Conservation (phyloP, 1,284 basidiomycete genomes). For the Sporisorium iseilematis-ciliati region DNA sequence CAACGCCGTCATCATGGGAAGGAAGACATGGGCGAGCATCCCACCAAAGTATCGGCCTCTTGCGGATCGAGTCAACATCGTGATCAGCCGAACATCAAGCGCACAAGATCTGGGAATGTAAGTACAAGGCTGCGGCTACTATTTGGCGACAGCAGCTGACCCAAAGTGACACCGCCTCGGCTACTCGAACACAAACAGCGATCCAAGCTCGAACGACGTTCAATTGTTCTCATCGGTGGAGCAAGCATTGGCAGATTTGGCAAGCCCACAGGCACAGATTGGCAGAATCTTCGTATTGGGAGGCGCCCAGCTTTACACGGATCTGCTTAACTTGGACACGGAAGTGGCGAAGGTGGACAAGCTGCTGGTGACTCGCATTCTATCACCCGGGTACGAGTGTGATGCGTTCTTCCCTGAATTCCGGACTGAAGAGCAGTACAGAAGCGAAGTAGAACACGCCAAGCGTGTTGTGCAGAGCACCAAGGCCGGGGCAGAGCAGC, state of each 20-base stretch:
- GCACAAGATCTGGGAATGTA: conserved; percentile 77
- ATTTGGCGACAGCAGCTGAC: conserved; percentile 26
- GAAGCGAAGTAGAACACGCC: conserved; percentile 24
- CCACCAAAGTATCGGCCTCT: conserved; percentile 89
- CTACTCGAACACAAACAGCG: conserved; percentile 4
- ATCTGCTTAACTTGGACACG: conserved; percentile 67
- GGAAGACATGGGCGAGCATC: conserved; percentile 98
- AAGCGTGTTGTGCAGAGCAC: neutral
- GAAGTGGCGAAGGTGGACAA: conserved; percentile 36
- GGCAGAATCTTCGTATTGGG: conserved; percentile 83
- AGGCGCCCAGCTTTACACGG: conserved; percentile 85
- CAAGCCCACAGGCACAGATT: conserved; percentile 12
- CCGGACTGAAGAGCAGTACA: conserved; percentile 60
- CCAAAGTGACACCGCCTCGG: conserved; percentile 16
- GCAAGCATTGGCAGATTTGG: conserved; percentile 23
- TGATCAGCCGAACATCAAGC: conserved; percentile 78
- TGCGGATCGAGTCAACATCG: conserved; percentile 80
- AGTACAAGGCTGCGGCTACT: conserved; percentile 11
- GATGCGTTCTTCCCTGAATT: conserved; percentile 89
- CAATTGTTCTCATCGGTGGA: conserved; percentile 30
- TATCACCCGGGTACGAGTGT: conserved; percentile 82
- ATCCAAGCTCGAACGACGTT: conserved; percentile 50
- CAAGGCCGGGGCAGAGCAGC: neutral
- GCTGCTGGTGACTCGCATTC: conserved; percentile 83
- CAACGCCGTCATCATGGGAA: conserved; percentile 94